A percentile compares a stretch with the other conserved stretches of the same genome.
Evolutionary conservation across 257 asterid genomes (phyloP).

Genomic region (Nyctanthes arbortristis): DNA sequence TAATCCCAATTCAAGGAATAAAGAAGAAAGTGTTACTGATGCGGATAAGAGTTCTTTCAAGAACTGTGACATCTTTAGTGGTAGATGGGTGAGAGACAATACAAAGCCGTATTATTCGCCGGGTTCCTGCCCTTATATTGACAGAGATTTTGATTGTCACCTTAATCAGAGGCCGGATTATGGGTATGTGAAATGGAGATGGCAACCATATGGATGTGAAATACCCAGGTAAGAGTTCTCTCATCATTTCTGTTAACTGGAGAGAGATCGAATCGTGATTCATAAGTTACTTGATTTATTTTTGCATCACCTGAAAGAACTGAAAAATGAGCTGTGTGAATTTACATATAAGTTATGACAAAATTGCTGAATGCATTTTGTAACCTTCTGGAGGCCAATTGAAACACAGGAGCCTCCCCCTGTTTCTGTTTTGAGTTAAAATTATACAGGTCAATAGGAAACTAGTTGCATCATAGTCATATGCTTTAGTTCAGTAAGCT

Average conservation of each 20-base stretch:
- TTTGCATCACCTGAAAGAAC: neutral
- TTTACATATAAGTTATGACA: neutral
- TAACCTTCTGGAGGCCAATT: neutral
- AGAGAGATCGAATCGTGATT: neutral
- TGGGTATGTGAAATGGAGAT: constrained; percentile 75
- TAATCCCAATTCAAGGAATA: constrained; percentile 16
- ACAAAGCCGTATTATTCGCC: constrained; percentile 75
- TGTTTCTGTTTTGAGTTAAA: constrained; percentile 25
- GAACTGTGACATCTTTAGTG: constrained; percentile 75
- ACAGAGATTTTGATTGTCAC: constrained; percentile 80
- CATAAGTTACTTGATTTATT: neutral
- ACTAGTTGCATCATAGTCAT: constrained; percentile 6
- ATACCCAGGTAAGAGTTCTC: constrained; percentile 65
- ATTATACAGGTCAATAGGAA: constrained; percentile 4
- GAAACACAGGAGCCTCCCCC: neutral
- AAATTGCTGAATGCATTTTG: neutral
- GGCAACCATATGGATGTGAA: constrained; percentile 89
- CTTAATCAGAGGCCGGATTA: constrained; percentile 77
- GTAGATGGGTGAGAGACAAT: constrained; percentile 89
- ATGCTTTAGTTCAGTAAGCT: constrained; percentile 7
- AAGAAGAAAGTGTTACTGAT: constrained; percentile 18
- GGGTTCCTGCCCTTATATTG: constrained; percentile 83
- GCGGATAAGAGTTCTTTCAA: constrained; percentile 36
- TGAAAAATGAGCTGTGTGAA: neutral
- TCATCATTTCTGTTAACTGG: neutral